These are phyloP conservation scores for Globisporangium apiculatum DNA, from an alignment of 352 stramenopile genomes.

Conservation along the genomic window DNA sequence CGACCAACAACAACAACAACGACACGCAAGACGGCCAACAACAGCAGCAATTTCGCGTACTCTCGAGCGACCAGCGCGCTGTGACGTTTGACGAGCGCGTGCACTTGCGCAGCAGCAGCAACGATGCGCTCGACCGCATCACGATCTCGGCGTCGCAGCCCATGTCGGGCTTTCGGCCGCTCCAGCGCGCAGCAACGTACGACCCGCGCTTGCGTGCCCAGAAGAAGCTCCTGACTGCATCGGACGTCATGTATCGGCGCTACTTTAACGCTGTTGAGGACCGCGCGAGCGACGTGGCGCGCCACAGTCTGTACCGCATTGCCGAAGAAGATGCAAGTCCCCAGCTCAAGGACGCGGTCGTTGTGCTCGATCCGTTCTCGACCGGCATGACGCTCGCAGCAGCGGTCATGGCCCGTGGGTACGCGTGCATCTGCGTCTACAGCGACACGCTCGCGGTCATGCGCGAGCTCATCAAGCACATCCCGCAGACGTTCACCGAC, in stretches of 20 bases:
- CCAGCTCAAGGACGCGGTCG: conserved; percentile 49
- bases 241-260: conserved; percentile 73
- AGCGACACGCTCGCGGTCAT: conserved; percentile 75
- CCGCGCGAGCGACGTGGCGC: conserved; percentile 26
- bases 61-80: conserved; percentile 66
- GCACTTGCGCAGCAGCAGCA: conserved; percentile 27
- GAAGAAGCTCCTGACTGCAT: conserved; percentile 52
- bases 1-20: neutral
- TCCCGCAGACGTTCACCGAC: conserved; percentile 34
- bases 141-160: conserved; percentile 37
- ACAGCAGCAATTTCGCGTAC: conserved; percentile 35
- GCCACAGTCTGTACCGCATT: conserved; percentile 53
- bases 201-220: conserved; percentile 61
- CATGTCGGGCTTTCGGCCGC: conserved; percentile 60
- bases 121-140: conserved; percentile 21
- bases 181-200: conserved; percentile 73
- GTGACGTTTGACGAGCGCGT: conserved; percentile 81
- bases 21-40: neutral
- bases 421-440: conserved; percentile 69
- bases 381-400: conserved; percentile 91
- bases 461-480: conserved; percentile 63
- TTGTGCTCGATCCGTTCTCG: conserved; percentile 95
- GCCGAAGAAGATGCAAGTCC: conserved; percentile 19
- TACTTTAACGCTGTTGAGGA: conserved; percentile 80
- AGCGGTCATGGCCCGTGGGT: conserved; percentile 82